Evolutionary conservation across 305 asterid genomes (phyloP).

Genomic region (Striga hermonthica): DNA sequence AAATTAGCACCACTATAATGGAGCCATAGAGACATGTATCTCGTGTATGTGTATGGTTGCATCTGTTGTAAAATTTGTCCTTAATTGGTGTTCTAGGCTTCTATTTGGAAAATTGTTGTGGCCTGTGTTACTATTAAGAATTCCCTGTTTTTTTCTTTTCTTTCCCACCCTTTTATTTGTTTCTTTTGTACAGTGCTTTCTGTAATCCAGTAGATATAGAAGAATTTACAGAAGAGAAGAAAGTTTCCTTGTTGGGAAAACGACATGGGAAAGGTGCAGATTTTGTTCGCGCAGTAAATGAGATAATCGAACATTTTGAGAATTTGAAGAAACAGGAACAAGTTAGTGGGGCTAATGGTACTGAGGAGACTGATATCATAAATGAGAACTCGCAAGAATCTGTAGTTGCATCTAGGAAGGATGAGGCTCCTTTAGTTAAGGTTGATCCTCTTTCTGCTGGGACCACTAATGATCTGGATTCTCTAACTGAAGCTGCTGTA

Average conservation of each 20-base stretch:
- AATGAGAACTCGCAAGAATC: constrained; percentile 48
- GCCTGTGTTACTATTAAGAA: constrained; percentile 25
- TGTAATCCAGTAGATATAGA: constrained; percentile 91
- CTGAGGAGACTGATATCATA: constrained; percentile 39
- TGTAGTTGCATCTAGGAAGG: constrained; percentile 38
- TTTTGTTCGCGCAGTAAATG: constrained; percentile 80
- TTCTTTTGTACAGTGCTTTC: constrained; percentile 61
- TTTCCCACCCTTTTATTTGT: constrained; percentile 63
- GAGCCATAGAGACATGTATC: too few relatives aligned
- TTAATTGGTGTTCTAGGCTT: not conserved
- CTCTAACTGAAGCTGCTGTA: constrained; percentile 51
- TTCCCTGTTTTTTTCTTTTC: constrained; percentile 2
- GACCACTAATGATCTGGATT: constrained; percentile 41
- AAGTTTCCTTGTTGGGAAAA: constrained; percentile 63
- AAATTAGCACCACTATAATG: too few relatives aligned
- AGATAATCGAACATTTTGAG: constrained; percentile 75
- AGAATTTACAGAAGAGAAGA: constrained; percentile 92
- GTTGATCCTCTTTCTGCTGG: constrained; percentile 36
- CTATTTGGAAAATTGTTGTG: constrained; percentile 8
- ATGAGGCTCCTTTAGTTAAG: constrained; percentile 39
- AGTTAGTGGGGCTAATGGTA: constrained; percentile 33
- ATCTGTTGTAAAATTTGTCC: too few relatives aligned
- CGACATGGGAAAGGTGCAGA: constrained; percentile 93
- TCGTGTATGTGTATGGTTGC: too few relatives aligned
- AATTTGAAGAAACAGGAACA: constrained; percentile 57